Percentiles rank a stretch among this genome's conserved stretches.
Evolutionary conservation across 352 stramenopile species (phyloP).

Genomic region (Aphanomyces cochlioides): DNA sequence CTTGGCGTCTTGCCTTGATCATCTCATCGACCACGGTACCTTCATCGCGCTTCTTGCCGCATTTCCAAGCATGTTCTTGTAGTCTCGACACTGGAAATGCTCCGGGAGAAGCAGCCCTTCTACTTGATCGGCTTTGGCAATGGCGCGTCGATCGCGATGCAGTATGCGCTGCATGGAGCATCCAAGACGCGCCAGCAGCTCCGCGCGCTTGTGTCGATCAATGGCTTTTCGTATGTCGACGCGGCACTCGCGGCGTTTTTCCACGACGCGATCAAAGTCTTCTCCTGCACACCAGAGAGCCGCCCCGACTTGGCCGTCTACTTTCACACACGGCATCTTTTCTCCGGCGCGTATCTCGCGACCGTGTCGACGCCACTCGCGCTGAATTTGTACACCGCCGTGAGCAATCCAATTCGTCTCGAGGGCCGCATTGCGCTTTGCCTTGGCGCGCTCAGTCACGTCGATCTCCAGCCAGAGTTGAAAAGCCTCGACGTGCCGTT

Average conservation of each 20-base stretch:
- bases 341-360: constrained; percentile 87
- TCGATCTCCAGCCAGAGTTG: constrained; percentile 63
- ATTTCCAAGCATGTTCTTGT: neutral
- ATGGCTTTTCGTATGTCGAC: constrained; percentile 89
- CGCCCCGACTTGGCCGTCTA: constrained; percentile 93
- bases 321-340: constrained; percentile 93
- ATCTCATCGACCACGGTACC: constrained; percentile 71
- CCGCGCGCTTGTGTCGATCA: constrained; percentile 83
- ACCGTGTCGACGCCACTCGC: constrained; percentile 92
- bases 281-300: constrained; percentile 84
- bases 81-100: neutral
- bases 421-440: constrained; percentile 87
- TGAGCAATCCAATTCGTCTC: constrained; percentile 92
- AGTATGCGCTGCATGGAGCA: constrained; percentile 59
- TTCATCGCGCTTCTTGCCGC: neutral
- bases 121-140: constrained; percentile 91
- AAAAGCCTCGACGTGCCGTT: constrained; percentile 71
- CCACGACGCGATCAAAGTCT: constrained; percentile 94
- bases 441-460: constrained; percentile 78
- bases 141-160: constrained; percentile 84
- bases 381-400: constrained; percentile 94
- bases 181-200: constrained; percentile 37
- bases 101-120: constrained; percentile 65
- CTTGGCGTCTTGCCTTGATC: constrained; percentile 79
- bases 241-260: constrained; percentile 88